Base-by-base conservation (phyloP, 1,284 basidiomycete species). In the Leccinum fallax region DNA sequence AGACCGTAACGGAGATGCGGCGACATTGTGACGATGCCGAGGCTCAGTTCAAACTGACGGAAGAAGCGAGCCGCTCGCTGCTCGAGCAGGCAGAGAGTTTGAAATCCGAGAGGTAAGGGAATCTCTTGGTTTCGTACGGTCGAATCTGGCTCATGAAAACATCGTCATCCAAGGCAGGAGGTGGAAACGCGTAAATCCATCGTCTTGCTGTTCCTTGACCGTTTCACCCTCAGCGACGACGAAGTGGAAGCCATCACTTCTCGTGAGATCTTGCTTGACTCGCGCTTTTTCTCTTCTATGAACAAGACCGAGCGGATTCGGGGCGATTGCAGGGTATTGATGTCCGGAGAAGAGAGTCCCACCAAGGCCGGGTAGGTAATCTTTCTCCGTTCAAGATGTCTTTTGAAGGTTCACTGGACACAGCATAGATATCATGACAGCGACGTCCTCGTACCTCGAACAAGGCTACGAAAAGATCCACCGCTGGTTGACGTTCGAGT, bases 391-490 rank as follows among this genome's bases (percentile, higher is more conserved):
- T 30, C 2, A 4, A 34, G 2, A 28, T 49, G 19, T n/a, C 38
- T 57, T 7, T 54, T 62, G 51, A 36, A 1, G 19, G 7, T 34
- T 3, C 32, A 63, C 55, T 10, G 13, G 13, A 60, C 60, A 43
- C 69, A 95, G 94, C 2, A 77, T 92, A 57, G 95, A 98, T 71
- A 95, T 98, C 61, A 94, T 98, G 87, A 79, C 89, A 0, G 80
- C 86, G 10, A 97, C 93, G 0, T 88, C 90, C 0, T 80, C 87
- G 10, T 85, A 94, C 64, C 86, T 98, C 54, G 95, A 98, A 70
- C 87, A 90, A 63, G 95, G 89, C 1, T 96, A 94, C 74, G 87
- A 93, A 61, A 98, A 97, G 78, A 85, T 97, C 21, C 84, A 91
- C 62, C 87, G 93, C 55, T 97, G 93, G 88, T 87, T 89, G 75